Conservation (phyloP, 1,284 basidiomycete genomes). For the Trametes versicolor region DNA sequence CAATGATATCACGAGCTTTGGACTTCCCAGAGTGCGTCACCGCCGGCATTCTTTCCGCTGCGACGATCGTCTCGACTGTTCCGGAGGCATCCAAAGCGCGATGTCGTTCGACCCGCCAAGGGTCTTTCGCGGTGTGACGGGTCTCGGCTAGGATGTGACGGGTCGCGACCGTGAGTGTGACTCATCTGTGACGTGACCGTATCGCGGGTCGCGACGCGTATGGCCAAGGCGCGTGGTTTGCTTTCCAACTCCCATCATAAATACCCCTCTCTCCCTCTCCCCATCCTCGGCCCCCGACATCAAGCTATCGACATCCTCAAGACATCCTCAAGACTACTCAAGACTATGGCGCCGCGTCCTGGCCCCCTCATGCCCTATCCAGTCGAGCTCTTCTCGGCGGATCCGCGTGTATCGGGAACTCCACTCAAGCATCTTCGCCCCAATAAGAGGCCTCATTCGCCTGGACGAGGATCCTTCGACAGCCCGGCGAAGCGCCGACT, state of each 20-base stretch:
- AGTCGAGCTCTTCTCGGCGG: constrained; percentile 64
- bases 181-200: constrained; percentile 15
- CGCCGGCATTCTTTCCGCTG: neutral
- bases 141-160: constrained; percentile 16
- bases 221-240: constrained; percentile 29
- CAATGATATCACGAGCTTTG: constrained; percentile 30
- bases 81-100: constrained; percentile 5
- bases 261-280: constrained; percentile 8
- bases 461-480: constrained; percentile 54
- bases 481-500: constrained; percentile 78
- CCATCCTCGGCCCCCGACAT: constrained; percentile 20
- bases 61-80: constrained; percentile 1
- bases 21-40: constrained; percentile 2
- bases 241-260: constrained; percentile 36
- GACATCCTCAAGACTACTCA: constrained; percentile 3
- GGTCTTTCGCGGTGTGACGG: constrained; percentile 5
- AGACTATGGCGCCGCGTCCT: constrained; percentile 24
- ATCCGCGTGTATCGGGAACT: constrained; percentile 27
- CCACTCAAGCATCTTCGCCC: constrained; percentile 39
- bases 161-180: constrained; percentile 29
- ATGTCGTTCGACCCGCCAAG: constrained; percentile 1
- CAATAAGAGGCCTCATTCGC: constrained; percentile 66
- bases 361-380: constrained; percentile 48
- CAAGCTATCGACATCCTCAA: constrained; percentile 19
- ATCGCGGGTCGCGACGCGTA: constrained; percentile 27